Evolutionary conservation across 352 stramenopile species (phyloP).

Genomic region (Elongisporangium senticosum): DNA sequence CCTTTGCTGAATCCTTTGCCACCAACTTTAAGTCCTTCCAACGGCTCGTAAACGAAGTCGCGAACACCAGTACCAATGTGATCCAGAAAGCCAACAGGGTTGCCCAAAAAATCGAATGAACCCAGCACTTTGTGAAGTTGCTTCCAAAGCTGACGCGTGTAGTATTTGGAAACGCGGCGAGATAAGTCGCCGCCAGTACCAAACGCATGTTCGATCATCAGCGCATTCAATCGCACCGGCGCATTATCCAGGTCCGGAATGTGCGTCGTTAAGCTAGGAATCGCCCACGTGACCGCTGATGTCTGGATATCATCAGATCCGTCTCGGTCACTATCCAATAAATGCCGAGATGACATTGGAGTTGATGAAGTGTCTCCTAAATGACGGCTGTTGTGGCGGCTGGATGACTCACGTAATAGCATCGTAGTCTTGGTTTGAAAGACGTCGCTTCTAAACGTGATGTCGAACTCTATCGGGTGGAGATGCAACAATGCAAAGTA

Average conservation of each 20-base stretch:
- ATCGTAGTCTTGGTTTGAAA: conserved; percentile 67
- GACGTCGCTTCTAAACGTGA: conserved; percentile 85
- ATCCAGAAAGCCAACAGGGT: conserved; percentile 86
- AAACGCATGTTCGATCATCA: conserved; percentile 89
- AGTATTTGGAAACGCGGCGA: conserved; percentile 86
- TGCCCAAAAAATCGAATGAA: conserved; percentile 86
- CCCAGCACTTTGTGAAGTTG: conserved; percentile 87
- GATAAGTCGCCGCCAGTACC: conserved; percentile 82
- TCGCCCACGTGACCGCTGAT: conserved; percentile 59
- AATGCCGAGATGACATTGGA: conserved; percentile 12
- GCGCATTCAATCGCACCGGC: conserved; percentile 73
- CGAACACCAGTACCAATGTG: conserved; percentile 94
- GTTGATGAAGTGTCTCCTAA: conserved; percentile 28
- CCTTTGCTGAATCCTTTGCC: conserved; percentile 84
- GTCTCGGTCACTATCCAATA: conserved; percentile 28
- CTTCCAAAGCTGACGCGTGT: conserved; percentile 84
- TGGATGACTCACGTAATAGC: conserved; percentile 48
- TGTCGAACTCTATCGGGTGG: conserved; percentile 84
- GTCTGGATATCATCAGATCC: conserved; percentile 33
- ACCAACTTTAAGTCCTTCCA: conserved; percentile 89
- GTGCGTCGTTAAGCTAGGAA: conserved; percentile 85
- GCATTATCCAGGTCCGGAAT: conserved; percentile 87
- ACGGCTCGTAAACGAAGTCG: conserved; percentile 96
- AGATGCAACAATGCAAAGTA: conserved; percentile 88
- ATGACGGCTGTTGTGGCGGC: conserved; percentile 23